Evolutionary conservation across 129 eudicot species (phyloP), one percentile per base, ranked within the genome.

Genomic region (Artemisia tridentata): DNA sequence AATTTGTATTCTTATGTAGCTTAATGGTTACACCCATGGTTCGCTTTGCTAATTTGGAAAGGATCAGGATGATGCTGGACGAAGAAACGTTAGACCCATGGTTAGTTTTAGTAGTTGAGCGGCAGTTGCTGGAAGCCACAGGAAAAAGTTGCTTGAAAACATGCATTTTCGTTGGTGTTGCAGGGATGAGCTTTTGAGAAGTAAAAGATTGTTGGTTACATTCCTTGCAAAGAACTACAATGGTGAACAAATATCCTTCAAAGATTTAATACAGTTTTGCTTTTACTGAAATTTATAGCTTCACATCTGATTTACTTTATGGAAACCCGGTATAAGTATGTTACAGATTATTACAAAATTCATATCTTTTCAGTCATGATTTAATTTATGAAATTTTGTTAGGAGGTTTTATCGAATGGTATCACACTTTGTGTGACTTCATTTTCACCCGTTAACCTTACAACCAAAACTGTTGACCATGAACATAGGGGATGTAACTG

Each of bases 31-130:
- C n/a, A n/a, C n/a, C n/a, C n/a, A n/a, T n/a, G n/a, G n/a, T n/a
- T n/a, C n/a, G n/a, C n/a, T n/a, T n/a, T n/a, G n/a, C n/a, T n/a
- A n/a, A n/a, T n/a, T n/a, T n/a, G n/a, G n/a, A n/a, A n/a, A n/a
- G n/a, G n/a, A n/a, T n/a, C n/a, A n/a, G n/a, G n/a, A n/a, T n/a
- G n/a, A n/a, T n/a, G n/a, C n/a, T n/a, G n/a, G n/a, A n/a, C n/a
- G n/a, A n/a, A n/a, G n/a, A n/a, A n/a, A n/a, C n/a, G n/a, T n/a
- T n/a, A n/a, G n/a, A n/a, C n/a, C n/a, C 81, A 70, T 55, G 46
- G 88, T 82, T 78, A 86, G 81, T 69, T 68, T 88, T 63, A 77
- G 78, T 59, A 78, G 76, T 75, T 91, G 98, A 96, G 98, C 98
- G 9, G 77, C 73, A 79, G 98, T 86, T 74, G 91, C 95, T 56